These are phyloP conservation scores for Coemansia sp. DNA, from an alignment of 192 early-diverging fungal genomes.

Conservation along the genomic window DNA sequence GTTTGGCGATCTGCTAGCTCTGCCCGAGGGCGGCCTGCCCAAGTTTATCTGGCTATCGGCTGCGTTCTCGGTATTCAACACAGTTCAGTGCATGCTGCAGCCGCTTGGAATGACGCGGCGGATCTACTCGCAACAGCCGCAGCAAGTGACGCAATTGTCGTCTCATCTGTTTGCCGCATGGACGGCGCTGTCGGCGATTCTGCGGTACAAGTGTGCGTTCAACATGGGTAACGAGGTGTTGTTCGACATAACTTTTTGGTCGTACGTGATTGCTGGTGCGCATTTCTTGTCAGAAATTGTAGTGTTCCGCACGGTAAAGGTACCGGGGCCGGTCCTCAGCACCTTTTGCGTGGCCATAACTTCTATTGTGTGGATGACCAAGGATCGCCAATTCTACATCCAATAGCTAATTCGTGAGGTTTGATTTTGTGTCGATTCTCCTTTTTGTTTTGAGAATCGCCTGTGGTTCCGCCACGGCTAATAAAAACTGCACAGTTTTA, in stretches of 20 bases:
- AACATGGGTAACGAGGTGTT: constrained; percentile 66
- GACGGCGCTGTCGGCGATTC: constrained; percentile 77
- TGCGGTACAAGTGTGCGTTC: constrained; percentile 85
- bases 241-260: constrained; percentile 58
- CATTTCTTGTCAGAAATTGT: constrained; percentile 71
- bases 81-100: constrained; percentile 78
- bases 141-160: constrained; percentile 75
- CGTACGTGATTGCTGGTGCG: constrained; percentile 68
- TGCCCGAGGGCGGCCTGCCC: constrained; percentile 57
- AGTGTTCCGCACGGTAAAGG: constrained; percentile 61
- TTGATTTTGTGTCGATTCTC: too few species aligned
- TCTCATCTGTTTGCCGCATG: constrained; percentile 85
- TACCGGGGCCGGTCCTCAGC: constrained; percentile 64
- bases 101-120: constrained; percentile 67
- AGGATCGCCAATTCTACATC: constrained; percentile 44
- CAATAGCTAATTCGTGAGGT: constrained; percentile 1
- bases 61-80: constrained; percentile 79
- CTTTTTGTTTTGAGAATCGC: too few species aligned
- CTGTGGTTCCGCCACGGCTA: too few species aligned
- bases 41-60: constrained; percentile 77
- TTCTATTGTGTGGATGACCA: constrained; percentile 49
- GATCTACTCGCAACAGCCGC: constrained; percentile 64
- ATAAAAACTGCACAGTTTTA: too few species aligned
- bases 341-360: constrained; percentile 68
- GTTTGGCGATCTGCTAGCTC: constrained; percentile 34